Percentiles rank a stretch among this genome's conserved stretches.
Conservation (phyloP, 352 stramenopile species). For the Pythium phragmitis region DNA sequence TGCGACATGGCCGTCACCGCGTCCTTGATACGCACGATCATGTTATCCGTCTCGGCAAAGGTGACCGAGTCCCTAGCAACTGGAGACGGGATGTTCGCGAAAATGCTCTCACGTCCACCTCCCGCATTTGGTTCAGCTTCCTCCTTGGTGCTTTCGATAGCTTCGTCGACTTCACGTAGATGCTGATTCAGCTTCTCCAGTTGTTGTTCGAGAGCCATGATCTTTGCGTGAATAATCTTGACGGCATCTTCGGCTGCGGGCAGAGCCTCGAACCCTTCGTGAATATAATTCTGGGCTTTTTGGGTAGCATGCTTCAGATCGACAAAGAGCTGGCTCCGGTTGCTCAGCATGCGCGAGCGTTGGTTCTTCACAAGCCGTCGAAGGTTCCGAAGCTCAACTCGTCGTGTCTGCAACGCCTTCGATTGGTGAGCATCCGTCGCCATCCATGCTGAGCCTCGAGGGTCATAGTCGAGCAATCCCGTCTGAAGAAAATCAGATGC, state of each 20-base stretch:
- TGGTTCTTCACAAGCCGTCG: constrained; percentile 82
- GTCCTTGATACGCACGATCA: constrained; percentile 56
- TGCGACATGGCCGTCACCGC: constrained; percentile 76
- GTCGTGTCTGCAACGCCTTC: constrained; percentile 57
- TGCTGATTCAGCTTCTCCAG: constrained; percentile 62
- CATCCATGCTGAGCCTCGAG: constrained; percentile 21
- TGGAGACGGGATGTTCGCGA: constrained; percentile 38
- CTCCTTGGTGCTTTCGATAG: constrained; percentile 64
- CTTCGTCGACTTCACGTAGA: constrained; percentile 69
- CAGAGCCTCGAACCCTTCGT: constrained; percentile 76
- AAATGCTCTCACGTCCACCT: constrained; percentile 53
- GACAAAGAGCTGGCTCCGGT: constrained; percentile 76
- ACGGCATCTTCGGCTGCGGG: constrained; percentile 77
- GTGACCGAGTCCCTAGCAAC: constrained; percentile 2
- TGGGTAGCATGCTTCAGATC: constrained; percentile 81
- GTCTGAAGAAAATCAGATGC: constrained; percentile 76
- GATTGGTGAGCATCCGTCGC: constrained; percentile 24
- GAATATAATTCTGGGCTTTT: constrained; percentile 80
- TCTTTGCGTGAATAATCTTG: constrained; percentile 82
- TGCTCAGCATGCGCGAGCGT: constrained; percentile 75
- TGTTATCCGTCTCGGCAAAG: constrained; percentile 31
- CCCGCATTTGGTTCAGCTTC: constrained; percentile 49
- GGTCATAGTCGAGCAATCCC: constrained; percentile 68
- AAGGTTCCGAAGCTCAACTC: constrained; percentile 69
- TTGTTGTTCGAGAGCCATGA: constrained; percentile 73